Evolutionary conservation across 73 alveolate species (phyloP).

Genomic region (Paramecium primaurelia): DNA sequence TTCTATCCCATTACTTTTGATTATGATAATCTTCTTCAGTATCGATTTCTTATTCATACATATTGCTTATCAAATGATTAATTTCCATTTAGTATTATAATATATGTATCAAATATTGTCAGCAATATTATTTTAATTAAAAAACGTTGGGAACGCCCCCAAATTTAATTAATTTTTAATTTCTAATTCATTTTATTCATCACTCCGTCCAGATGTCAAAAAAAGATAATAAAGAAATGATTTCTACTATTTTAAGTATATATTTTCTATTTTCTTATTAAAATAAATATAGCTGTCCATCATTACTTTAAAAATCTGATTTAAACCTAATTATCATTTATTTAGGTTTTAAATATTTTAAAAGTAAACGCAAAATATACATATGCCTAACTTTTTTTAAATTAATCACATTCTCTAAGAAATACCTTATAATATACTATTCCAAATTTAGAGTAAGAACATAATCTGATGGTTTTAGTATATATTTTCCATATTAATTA

Average conservation of each 20-base stretch:
- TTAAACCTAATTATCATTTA: neutral
- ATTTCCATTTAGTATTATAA: neutral
- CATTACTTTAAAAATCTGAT: neutral
- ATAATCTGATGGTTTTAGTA: neutral
- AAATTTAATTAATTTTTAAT: neutral
- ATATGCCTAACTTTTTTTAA: too few relatives aligned
- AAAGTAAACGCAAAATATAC: neutral
- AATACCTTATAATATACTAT: neutral
- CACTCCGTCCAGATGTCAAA: neutral
- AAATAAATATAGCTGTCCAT: neutral
- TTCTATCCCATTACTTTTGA: neutral
- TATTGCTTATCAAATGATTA: neutral
- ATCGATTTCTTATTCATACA: neutral
- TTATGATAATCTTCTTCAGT: neutral
- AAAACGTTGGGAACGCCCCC: neutral
- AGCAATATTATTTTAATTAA: neutral
- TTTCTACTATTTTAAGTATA: neutral
- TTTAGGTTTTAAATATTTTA: neutral
- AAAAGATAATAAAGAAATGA: neutral
- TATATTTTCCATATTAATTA: too few relatives aligned
- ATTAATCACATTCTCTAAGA: neutral
- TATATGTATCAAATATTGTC: neutral
- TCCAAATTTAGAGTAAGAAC: neutral
- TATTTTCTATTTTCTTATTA: neutral
- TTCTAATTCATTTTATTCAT: neutral